Evolutionary conservation across 2,329 filamentous ascomycete genomes (phyloP).

Genomic region (Alternaria viburni): DNA sequence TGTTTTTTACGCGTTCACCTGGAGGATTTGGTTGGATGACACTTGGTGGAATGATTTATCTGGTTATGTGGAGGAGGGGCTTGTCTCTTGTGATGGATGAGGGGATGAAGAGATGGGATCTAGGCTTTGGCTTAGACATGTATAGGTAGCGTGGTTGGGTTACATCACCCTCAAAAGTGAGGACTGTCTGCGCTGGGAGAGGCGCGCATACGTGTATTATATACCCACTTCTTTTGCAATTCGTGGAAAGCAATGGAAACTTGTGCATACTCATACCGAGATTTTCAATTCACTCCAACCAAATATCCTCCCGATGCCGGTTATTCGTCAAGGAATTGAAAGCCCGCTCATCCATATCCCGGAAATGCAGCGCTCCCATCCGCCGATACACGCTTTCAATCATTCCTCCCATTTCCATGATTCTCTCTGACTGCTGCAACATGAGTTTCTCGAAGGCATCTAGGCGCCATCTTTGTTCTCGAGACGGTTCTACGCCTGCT

Average conservation of each 20-base stretch:
- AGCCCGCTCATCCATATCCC: background rate
- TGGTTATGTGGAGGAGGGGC: background rate
- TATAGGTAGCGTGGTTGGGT: background rate
- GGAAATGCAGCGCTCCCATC: background rate
- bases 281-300: background rate
- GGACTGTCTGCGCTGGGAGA: background rate
- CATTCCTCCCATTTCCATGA: background rate
- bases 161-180: background rate
- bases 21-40: background rate
- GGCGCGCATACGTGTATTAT: background rate
- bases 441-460: background rate
- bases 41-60: background rate
- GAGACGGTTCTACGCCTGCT: background rate
- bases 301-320: background rate
- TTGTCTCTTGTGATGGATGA: background rate
- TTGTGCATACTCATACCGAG: background rate
- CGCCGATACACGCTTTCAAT: background rate
- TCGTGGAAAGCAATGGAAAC: background rate
- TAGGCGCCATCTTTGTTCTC: background rate
- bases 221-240: background rate
- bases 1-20: slow-evolving; percentile 6
- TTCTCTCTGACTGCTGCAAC: background rate
- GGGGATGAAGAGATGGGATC: background rate
- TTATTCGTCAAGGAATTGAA: background rate
- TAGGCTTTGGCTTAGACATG: background rate